Evolutionary conservation across 169 alveolate species (phyloP).

Genomic region (Eimeria praecox): DNA sequence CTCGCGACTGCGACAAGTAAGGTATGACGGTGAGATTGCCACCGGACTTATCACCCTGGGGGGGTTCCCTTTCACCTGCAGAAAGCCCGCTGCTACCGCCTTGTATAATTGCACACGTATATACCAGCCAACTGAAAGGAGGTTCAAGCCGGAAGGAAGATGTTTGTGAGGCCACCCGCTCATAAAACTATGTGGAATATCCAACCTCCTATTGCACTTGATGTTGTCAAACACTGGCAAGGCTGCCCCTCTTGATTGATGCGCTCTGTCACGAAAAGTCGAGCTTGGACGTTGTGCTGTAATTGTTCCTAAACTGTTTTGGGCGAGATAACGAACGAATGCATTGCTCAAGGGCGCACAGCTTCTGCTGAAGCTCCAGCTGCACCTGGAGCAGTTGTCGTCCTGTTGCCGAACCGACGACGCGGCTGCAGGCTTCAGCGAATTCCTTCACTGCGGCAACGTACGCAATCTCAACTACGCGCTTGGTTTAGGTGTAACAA

Average conservation of each 20-base stretch:
- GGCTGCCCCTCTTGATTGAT: not conserved
- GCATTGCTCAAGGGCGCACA: slow-evolving; percentile 54
- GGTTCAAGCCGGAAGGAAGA: not conserved
- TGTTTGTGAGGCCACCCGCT: not conserved
- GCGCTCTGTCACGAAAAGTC: slow-evolving; percentile 31
- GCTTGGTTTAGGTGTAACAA: not conserved
- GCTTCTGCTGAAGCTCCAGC: slow-evolving; percentile 69
- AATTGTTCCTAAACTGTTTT: slow-evolving; percentile 24
- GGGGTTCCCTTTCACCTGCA: slow-evolving; percentile 14
- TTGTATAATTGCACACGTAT: not conserved
- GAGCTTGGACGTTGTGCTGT: slow-evolving; percentile 54
- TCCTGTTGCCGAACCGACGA: slow-evolving; percentile 72
- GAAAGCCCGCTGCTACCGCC: slow-evolving; percentile 16
- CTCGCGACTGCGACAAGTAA: slow-evolving; percentile 29
- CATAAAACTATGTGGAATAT: slow-evolving; percentile 7
- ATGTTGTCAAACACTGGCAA: not conserved
- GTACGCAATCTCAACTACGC: not conserved
- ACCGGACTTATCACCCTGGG: not conserved
- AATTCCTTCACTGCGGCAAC: slow-evolving; percentile 75
- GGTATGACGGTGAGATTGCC: not conserved
- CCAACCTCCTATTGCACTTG: not conserved
- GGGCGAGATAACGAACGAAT: slow-evolving; percentile 45
- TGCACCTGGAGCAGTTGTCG: slow-evolving; percentile 80
- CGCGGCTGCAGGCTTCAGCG: slow-evolving; percentile 76
- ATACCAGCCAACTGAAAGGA: not conserved